phyloP scores from a whole-genome alignment of 768 basidiomycete species.

The Omphalotus guepiniiformis region DNA sequence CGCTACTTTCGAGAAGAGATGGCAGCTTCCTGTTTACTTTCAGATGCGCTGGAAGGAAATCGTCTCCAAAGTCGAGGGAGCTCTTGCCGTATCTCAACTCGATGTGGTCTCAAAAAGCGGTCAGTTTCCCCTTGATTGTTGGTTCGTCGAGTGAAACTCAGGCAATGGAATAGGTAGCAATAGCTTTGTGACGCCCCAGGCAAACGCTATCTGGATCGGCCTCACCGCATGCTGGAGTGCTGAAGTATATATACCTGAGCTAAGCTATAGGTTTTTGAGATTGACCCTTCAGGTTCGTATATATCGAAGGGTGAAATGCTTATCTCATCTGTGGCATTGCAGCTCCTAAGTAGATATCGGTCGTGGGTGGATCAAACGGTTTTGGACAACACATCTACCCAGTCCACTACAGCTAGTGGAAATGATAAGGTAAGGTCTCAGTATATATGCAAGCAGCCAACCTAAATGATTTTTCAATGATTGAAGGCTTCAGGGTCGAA shows the following conservation, averaged over 20 bases:
- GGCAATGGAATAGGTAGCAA: slow-evolving; percentile 24
- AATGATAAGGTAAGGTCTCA: slow-evolving; percentile 26
- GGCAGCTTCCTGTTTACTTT: slow-evolving; percentile 97
- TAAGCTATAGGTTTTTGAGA: slow-evolving; percentile 86
- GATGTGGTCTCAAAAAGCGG: slow-evolving; percentile 40
- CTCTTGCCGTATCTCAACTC: slow-evolving; percentile 41
- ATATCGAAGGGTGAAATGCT: slow-evolving; percentile 2
- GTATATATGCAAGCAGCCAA: not conserved
- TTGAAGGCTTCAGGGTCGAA: slow-evolving; percentile 18
- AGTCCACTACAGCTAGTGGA: slow-evolving; percentile 29
- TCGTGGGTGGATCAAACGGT: slow-evolving; percentile 65
- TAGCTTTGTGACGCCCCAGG: slow-evolving; percentile 58
- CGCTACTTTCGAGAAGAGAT: slow-evolving; percentile 70
- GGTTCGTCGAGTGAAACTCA: slow-evolving; percentile 9
- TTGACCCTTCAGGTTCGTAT: slow-evolving; percentile 79
- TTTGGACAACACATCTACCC: slow-evolving; percentile 34
- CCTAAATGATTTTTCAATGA: slow-evolving; percentile 3
- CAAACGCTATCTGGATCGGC: slow-evolving; percentile 65
- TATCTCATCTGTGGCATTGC: not conserved
- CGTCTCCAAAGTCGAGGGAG: slow-evolving; percentile 69
- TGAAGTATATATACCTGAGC: slow-evolving; percentile 78
- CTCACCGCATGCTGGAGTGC: slow-evolving; percentile 82
- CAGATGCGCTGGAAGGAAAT: slow-evolving; percentile 98
- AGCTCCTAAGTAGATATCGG: slow-evolving; percentile 80
- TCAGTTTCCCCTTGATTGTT: slow-evolving; percentile 19